Conservation (phyloP, 345 rosid genomes). For the Murraya paniculata region DNA sequence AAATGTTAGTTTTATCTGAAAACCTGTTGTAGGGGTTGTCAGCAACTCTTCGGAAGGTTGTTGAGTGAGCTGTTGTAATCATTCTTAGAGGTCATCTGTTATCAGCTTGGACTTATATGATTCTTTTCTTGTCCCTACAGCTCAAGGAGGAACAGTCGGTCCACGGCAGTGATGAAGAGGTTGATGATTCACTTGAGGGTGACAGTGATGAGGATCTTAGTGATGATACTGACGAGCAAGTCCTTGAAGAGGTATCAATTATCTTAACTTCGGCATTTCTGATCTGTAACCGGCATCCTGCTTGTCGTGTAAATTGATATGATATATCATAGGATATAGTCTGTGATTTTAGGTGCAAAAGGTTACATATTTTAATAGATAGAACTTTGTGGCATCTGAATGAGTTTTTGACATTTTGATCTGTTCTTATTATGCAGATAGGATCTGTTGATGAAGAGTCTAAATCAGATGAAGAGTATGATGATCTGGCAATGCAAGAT, state of each 20-base stretch:
- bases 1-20: neutral
- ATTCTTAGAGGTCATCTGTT: neutral
- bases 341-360: neutral
- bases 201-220: constrained; percentile 90
- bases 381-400: neutral
- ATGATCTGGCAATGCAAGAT: constrained; percentile 93
- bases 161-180: constrained; percentile 96
- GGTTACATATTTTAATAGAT: neutral
- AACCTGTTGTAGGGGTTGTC: neutral
- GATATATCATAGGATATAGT: neutral
- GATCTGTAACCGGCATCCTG: neutral
- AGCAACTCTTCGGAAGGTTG: neutral
- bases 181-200: constrained; percentile 71
- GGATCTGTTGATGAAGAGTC: constrained; percentile 99
- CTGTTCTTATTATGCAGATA: constrained; percentile 36
- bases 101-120: constrained; percentile 2
- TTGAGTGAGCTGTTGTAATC: neutral
- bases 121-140: constrained; percentile 31
- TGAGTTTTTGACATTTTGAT: neutral
- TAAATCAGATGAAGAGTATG: constrained; percentile 93
- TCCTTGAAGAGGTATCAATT: constrained; percentile 66
- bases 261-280: neutral
- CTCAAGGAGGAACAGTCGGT: constrained; percentile 91
- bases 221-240: constrained; percentile 49
- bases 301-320: neutral